Evolutionary conservation across 805 yeast genomes (phyloP), one percentile per base, ranked within the genome.

Genomic region (Nakazawaea laoshanensis): DNA sequence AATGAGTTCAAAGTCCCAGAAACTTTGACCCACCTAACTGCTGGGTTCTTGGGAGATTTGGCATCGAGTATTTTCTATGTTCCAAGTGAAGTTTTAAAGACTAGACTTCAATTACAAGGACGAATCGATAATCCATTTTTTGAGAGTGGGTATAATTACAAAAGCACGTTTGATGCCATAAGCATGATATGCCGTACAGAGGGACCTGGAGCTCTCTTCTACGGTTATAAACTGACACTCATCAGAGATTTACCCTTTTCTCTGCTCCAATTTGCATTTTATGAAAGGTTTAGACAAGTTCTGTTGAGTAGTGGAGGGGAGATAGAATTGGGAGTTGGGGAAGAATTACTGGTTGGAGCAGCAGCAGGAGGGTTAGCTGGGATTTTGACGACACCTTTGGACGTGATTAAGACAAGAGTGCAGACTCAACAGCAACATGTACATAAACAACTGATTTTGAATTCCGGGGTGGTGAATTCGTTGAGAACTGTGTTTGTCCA

Each of bases 311-410:
- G 62, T 34, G 39, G 38, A 3, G 29, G 42, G 21, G 47, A 40
- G n/a, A 53, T 59, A 13, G 76, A 72, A 29, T 54, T 83, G 33
- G 69, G 80, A 1, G 55, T 80, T 6, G 34, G 63, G 4, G 54
- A 69, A 25, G 98, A 92, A 55, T 61, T 92, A 18, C 40, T 70
- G 10, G 87, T 96, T 0, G 99, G 99, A 35, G 97, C 96, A 1
- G 77, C 85, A 0, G 97, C 98, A 2, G 96, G 96, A 43, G 95
- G 95, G 0, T 57, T 87, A 18, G 94, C 96, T 1, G 96, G 96
- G 1, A 67, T 74, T 1, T 48, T 88, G 14, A 88, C 96, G 0
- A 88, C 96, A 0, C 96, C 96, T 1, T 57, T 85, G 42, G 96
- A 88, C 49, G 96, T 88, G 21, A 76, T 88, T 26, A 88, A 88